Evolutionary conservation across 75 land plant genomes (phyloP), one percentile per base, ranked within the genome.

Genomic region (Cupressus sempervirens): DNA sequence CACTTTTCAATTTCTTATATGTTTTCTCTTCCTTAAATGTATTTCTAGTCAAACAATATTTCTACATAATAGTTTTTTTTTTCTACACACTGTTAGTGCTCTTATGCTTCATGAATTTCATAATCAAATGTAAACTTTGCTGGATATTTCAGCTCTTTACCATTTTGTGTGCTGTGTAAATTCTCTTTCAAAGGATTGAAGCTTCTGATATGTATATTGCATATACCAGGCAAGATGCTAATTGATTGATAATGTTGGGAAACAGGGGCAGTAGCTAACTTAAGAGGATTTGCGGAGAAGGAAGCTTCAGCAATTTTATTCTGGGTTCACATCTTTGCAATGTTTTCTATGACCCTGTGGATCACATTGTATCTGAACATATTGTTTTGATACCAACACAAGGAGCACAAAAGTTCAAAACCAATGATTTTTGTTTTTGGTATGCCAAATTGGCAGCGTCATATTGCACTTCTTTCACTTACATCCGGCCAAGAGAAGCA

Each of bases 341-440:
- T 97, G 30, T 80, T 94, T 79, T 94, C 99, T 20, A 95, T 97
- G 95, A 91, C 96, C 20, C 91, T 91, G 29, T 97, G 99, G 98
- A 93, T 97, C n/a, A 80, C 88, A 32, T 87, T 97, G 8, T 95
- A 87, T 82, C 88, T 97, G 41, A 85, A 88, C 65, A 79, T 93
- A 32, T 92, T 97, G 13, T 93, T 96, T 76, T 93, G 81, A 79
- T 26, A 41, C 14, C 30, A 43, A 79, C 20, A 20, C 35, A 20
- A 79, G 35, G 74, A 70, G 35, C 74, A 32, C 74, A 70, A 34
- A 9, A 70, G 35, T 35, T 12, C 74, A 70, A 34, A 9, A 29
- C 14, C 13, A 30, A 32, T 65, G 74, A 29, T 12, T 70, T 70
- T 32, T 29, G 6, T 70, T 70, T 10, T 23, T 10, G 14, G 32